Percentiles rank a stretch among this genome's conserved stretches.
Conservation (phyloP, 257 asterid species). For the Nicotiana obtusifolia region DNA sequence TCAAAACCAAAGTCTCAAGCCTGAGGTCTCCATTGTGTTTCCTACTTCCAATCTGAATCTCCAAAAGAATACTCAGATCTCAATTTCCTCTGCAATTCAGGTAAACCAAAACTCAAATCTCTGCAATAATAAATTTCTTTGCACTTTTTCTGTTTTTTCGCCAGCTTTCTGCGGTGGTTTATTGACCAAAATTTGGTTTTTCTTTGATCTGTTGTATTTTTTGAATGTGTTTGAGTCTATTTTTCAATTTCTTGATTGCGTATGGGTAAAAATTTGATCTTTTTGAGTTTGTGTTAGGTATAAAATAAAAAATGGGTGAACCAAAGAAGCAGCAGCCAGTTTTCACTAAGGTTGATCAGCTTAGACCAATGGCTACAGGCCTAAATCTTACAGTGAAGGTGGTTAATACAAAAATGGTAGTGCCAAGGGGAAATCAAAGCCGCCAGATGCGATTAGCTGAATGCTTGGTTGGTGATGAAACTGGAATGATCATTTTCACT, state of each 20-base stretch:
- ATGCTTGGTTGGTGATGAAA: constrained; percentile 42
- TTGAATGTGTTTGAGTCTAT: background rate
- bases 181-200: background rate
- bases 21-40: background rate
- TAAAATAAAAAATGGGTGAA: constrained; percentile 52
- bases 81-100: constrained; percentile 1
- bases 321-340: constrained; percentile 64
- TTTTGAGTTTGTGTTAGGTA: constrained; percentile 8
- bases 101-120: background rate
- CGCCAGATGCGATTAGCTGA: constrained; percentile 36
- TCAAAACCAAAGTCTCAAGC: background rate
- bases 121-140: background rate
- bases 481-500: constrained; percentile 35
- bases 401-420: constrained; percentile 23
- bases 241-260: background rate
- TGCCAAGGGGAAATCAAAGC: constrained; percentile 27
- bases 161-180: background rate
- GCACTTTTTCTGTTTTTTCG: background rate
- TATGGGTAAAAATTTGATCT: background rate
- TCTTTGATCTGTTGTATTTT: background rate
- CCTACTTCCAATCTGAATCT: background rate
- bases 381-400: constrained; percentile 35
- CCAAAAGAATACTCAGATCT: background rate
- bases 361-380: constrained; percentile 48
- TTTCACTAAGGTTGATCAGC: constrained; percentile 65